Evolutionary conservation across 495 filamentous ascomycete species (phyloP).

Genomic region (Neurospora tetrasperma): DNA sequence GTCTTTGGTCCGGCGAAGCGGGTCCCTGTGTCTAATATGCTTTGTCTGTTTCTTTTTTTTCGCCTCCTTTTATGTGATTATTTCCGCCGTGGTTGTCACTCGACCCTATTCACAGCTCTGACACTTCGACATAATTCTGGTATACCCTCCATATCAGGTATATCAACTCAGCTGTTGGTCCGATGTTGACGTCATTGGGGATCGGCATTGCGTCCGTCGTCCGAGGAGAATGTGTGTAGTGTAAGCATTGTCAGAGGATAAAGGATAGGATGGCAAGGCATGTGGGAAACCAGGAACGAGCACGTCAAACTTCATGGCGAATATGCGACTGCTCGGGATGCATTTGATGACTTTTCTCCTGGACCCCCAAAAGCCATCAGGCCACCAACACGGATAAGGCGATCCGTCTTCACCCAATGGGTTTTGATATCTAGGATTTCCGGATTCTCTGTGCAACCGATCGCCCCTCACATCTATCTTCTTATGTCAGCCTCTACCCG

Average conservation of each 20-base stretch:
- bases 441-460: background rate
- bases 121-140: too few species aligned
- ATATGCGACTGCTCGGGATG: background rate
- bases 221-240: background rate
- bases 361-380: background rate
- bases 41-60: background rate
- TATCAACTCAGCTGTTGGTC: background rate
- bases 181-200: slow-evolving; percentile 14
- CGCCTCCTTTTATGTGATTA: background rate
- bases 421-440: background rate
- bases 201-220: slow-evolving; percentile 9
- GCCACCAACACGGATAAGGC: background rate
- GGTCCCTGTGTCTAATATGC: background rate
- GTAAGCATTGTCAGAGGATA: too few species aligned
- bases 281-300: background rate
- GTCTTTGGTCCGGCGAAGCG: background rate
- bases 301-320: background rate
- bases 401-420: background rate
- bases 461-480: background rate
- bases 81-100: background rate
- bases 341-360: background rate
- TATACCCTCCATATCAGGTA: background rate
- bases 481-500: background rate
- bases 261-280: too few species aligned
- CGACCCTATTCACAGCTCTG: background rate